phyloP scores from a whole-genome alignment of 1,284 basidiomycete genomes.

The Ceratobasidium sp. region DNA sequence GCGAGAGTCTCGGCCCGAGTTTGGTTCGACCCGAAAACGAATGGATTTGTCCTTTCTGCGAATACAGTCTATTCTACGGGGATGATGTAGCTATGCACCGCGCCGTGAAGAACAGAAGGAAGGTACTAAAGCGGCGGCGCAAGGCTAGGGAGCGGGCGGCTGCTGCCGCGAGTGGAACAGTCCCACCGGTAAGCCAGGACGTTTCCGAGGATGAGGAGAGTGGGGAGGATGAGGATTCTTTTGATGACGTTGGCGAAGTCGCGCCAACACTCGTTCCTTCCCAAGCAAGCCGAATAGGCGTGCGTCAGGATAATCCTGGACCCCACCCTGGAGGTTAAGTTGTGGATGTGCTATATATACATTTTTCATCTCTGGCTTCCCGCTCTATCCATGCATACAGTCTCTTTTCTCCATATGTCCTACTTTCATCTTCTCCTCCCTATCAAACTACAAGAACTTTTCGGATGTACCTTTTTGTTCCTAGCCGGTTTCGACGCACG shows the following conservation, averaged over 20 bases:
- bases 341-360: neutral
- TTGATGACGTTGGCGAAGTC: conserved; percentile 29
- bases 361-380: neutral
- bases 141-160: conserved; percentile 75
- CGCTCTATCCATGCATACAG: conserved; percentile 11
- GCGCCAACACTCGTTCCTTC: neutral
- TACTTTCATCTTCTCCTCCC: neutral
- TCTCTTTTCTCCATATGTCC: neutral
- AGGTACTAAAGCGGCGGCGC: conserved; percentile 73
- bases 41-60: conserved; percentile 89
- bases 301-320: conserved; percentile 7
- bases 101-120: conserved; percentile 75
- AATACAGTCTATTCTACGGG: conserved; percentile 84
- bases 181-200: conserved; percentile 16
- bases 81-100: conserved; percentile 67
- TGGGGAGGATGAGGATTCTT: conserved; percentile 47
- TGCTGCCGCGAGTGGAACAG: conserved; percentile 46
- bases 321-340: conserved; percentile 34
- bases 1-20: conserved; percentile 14
- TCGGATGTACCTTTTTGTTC: conserved; percentile 11
- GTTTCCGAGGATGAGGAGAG: conserved; percentile 43
- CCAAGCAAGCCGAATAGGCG: neutral
- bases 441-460: conserved; percentile 4
- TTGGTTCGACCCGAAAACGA: conserved; percentile 65
- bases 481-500: neutral